These are phyloP conservation scores for Letharia columbiana DNA, from an alignment of 495 filamentous ascomycete genomes.

Conservation along the genomic window DNA sequence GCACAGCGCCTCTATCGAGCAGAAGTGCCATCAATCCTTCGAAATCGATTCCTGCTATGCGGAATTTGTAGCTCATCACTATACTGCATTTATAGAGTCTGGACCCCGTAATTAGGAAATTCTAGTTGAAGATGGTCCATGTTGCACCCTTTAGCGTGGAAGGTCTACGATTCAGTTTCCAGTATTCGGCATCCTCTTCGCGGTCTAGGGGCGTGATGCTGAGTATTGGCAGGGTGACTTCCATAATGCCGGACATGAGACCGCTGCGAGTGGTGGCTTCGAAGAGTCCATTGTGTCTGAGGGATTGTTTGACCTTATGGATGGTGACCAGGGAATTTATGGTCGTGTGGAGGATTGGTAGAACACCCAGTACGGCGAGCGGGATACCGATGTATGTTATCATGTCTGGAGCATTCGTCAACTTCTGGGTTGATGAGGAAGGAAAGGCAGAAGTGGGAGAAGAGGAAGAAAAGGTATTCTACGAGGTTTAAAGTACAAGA, in stretches of 20 bases:
- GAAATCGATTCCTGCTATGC: constrained; percentile 55
- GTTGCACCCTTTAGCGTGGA: constrained; percentile 48
- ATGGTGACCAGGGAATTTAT: constrained; percentile 42
- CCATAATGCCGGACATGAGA: constrained; percentile 47
- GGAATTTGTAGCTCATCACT: constrained; percentile 55
- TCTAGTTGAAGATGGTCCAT: constrained; percentile 60
- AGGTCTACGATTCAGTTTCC: constrained; percentile 35
- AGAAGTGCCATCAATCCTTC: constrained; percentile 53
- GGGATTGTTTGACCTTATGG: constrained; percentile 47
- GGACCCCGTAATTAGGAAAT: constrained; percentile 46
- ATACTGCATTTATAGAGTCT: constrained; percentile 53
- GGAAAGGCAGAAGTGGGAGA: neutral
- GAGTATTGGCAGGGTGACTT: no score
- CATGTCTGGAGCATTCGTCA: constrained; percentile 32
- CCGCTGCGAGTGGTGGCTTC: constrained; percentile 51
- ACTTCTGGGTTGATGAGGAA: neutral
- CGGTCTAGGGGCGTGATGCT: constrained; percentile 51
- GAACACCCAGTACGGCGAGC: constrained; percentile 57
- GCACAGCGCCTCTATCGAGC: constrained; percentile 54
- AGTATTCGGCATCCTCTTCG: constrained; percentile 29
- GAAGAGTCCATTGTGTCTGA: constrained; percentile 40
- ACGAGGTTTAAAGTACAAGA: no score
- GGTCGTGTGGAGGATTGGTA: constrained; percentile 55
- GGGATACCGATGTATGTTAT: constrained; percentile 54
- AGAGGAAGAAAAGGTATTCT: neutral